Conservation (phyloP, 495 filamentous ascomycete species). For the Amphirosellinia nigrospora region DNA sequence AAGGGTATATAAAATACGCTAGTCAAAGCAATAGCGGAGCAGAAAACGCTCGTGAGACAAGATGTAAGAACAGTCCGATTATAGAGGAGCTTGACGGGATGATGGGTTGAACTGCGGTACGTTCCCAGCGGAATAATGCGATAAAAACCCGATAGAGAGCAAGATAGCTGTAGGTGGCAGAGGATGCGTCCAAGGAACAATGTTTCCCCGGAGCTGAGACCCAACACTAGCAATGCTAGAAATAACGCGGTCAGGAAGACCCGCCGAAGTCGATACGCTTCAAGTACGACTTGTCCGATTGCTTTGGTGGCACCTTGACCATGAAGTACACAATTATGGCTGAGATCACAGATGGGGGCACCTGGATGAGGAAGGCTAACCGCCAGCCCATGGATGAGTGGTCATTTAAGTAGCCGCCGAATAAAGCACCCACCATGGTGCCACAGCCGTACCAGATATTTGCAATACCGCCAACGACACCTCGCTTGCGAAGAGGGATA, state of each 20-base stretch:
- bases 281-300: slow-evolving; percentile 64
- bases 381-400: slow-evolving; percentile 70
- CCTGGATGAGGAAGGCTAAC: slow-evolving; percentile 76
- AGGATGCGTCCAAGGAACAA: slow-evolving; percentile 80
- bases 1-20: slow-evolving; percentile 71
- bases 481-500: slow-evolving; percentile 77
- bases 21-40: slow-evolving; percentile 48
- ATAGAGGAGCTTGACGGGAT: slow-evolving; percentile 70
- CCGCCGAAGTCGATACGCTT: slow-evolving; percentile 80
- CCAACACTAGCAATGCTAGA: slow-evolving; percentile 73
- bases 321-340: slow-evolving; percentile 66
- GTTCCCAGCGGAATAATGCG: slow-evolving; percentile 13
- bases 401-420: slow-evolving; percentile 83
- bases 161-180: slow-evolving; percentile 67
- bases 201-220: slow-evolving; percentile 82
- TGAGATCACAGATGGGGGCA: slow-evolving; percentile 67
- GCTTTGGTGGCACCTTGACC: slow-evolving; percentile 75
- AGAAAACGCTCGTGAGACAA: slow-evolving; percentile 72
- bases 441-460: slow-evolving; percentile 76
- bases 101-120: not conserved
- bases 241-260: slow-evolving; percentile 66
- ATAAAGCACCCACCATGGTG: slow-evolving; percentile 69
- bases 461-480: slow-evolving; percentile 80
- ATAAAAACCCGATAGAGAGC: slow-evolving; percentile 61
- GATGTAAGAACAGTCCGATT: slow-evolving; percentile 66